phyloP scores from a whole-genome alignment of 495 filamentous ascomycete species.

The Neurospora sp. region DNA sequence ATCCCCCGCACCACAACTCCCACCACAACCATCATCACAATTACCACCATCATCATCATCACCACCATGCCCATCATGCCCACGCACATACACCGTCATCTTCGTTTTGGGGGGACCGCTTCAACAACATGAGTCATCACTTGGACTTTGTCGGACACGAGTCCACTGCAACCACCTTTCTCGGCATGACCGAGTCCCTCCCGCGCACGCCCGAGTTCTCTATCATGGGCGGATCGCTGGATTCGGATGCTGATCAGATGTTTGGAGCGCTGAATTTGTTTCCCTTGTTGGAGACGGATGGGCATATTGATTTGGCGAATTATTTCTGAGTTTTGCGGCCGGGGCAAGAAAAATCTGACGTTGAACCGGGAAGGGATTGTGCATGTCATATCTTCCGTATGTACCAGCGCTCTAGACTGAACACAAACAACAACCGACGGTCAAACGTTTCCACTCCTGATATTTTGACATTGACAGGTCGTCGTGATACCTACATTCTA shows the following conservation, averaged over 20 bases:
- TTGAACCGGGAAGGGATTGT: neutral
- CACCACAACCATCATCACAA: neutral
- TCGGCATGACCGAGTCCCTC: slow-evolving; percentile 14
- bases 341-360: neutral
- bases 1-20: neutral
- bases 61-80: neutral
- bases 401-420: no score
- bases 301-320: slow-evolving; percentile 34
- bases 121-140: neutral
- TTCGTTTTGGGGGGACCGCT: neutral
- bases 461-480: no score
- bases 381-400: neutral
- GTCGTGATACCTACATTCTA: no score
- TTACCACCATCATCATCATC: neutral
- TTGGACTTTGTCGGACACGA: neutral
- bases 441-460: no score
- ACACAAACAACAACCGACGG: no score
- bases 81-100: neutral
- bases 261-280: slow-evolving; percentile 35
- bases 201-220: slow-evolving; percentile 16
- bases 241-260: slow-evolving; percentile 23
- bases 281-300: slow-evolving; percentile 32
- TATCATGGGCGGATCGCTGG: slow-evolving; percentile 12
- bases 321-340: slow-evolving; percentile 20
- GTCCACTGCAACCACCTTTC: slow-evolving; percentile 6